These are phyloP conservation scores for Trichoderma sp. DNA, from an alignment of 2,329 filamentous ascomycete species.

Conservation along the genomic window DNA sequence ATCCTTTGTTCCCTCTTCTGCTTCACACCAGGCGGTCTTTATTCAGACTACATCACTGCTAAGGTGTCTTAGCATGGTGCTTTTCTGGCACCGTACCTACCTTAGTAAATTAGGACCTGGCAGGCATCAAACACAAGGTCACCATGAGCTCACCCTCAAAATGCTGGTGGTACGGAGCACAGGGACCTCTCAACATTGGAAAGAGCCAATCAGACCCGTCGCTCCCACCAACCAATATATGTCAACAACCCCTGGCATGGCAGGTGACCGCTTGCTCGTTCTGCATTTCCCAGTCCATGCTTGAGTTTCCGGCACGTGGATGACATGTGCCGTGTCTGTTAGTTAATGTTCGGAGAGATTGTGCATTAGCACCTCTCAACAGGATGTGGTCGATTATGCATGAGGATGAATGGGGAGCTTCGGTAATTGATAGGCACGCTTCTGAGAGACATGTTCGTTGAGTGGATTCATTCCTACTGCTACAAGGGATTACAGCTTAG, in stretches of 20 bases:
- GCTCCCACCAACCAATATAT: not conserved
- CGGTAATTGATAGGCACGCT: not conserved
- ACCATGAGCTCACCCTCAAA: not conserved
- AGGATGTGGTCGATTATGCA: not conserved
- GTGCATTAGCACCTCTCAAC: not conserved
- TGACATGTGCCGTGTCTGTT: slow-evolving; percentile 4
- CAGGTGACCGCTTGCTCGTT: slow-evolving; percentile 10
- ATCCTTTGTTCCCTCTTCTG: not conserved
- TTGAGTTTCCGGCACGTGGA: slow-evolving; percentile 5
- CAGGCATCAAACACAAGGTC: not conserved
- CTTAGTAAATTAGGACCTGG: not conserved
- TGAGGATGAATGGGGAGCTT: not conserved
- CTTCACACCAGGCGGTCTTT: not conserved
- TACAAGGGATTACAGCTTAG: not conserved
- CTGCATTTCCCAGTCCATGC: not conserved
- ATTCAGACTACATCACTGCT: too few species aligned
- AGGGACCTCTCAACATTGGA: not conserved
- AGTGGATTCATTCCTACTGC: not conserved
- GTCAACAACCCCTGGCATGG: not conserved
- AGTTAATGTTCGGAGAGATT: slow-evolving; percentile 8
- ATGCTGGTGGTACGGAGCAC: not conserved
- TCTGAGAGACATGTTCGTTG: not conserved
- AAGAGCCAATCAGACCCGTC: not conserved
- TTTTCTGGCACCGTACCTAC: not conserved
- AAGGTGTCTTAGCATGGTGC: too few species aligned